Percentiles rank a stretch among this genome's conserved stretches.
Evolutionary conservation across 192 early-diverging fungal species (phyloP).

Genomic region (Podila verticillata): DNA sequence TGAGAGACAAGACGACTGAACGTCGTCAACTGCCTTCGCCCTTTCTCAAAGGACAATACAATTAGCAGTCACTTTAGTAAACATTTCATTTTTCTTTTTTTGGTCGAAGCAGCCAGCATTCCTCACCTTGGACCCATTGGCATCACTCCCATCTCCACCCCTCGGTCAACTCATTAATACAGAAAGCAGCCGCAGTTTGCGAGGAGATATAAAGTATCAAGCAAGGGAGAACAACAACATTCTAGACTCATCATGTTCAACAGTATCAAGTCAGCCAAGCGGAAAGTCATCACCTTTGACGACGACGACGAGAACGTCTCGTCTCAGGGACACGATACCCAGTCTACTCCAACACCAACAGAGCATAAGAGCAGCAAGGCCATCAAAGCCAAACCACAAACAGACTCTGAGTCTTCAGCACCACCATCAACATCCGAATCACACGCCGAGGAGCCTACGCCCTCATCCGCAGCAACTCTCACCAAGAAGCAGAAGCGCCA

Average conservation of each 20-base stretch:
- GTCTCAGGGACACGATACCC: background rate
- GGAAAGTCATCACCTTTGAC: constrained; percentile 47
- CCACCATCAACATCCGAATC: background rate
- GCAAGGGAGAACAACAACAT: too few species aligned
- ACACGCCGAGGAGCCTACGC: background rate
- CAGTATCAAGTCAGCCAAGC: constrained; percentile 26
- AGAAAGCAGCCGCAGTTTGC: too few species aligned
- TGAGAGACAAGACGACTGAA: too few species aligned
- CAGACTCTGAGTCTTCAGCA: background rate
- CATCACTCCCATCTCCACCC: too few species aligned
- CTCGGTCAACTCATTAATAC: too few species aligned
- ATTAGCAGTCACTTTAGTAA: too few species aligned
- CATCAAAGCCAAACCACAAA: background rate
- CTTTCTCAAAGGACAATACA: too few species aligned
- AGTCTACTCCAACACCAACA: background rate
- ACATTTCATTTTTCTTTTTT: too few species aligned
- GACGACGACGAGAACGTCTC: constrained; percentile 26
- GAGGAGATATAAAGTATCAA: too few species aligned
- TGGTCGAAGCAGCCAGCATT: too few species aligned
- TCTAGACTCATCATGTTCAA: constrained; percentile 22
- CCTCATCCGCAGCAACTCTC: background rate
- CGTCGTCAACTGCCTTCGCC: too few species aligned
- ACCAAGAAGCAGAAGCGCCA: constrained; percentile 39
- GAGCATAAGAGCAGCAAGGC: background rate
- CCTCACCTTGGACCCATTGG: too few species aligned